Evolutionary conservation across 345 rosid genomes (phyloP).

Genomic region (Dipteronia sinensis): DNA sequence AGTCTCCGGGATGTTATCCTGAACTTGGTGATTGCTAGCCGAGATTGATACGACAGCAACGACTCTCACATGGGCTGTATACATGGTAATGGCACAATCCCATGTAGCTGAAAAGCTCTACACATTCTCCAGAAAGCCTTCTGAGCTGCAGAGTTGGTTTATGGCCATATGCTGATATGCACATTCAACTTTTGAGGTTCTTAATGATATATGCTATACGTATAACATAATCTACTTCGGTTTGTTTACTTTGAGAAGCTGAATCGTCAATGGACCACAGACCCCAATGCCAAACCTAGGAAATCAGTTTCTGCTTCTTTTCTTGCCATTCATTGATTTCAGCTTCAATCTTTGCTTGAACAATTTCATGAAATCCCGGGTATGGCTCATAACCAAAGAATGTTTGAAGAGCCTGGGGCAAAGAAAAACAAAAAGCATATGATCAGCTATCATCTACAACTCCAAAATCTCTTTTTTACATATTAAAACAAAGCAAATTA

Average conservation of each 20-base stretch:
- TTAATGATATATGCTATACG: too few relatives aligned
- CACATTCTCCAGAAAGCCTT: background rate
- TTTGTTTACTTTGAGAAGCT: too few relatives aligned
- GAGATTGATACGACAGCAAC: constrained; percentile 86
- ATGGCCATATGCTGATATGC: too few relatives aligned
- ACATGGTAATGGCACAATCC: constrained; percentile 66
- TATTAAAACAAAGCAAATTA: constrained; percentile 18
- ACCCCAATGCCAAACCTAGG: constrained; percentile 17
- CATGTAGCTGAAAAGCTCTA: constrained; percentile 69
- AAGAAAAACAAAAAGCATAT: constrained; percentile 15
- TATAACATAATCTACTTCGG: too few relatives aligned
- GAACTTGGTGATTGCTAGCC: constrained; percentile 87
- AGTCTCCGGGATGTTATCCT: constrained; percentile 84
- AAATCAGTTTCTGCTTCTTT: constrained; percentile 45
- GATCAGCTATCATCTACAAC: background rate
- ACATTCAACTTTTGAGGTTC: too few relatives aligned
- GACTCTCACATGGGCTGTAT: constrained; percentile 88
- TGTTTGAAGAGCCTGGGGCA: constrained; percentile 49
- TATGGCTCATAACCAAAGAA: constrained; percentile 56
- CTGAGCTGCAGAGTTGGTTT: too few relatives aligned
- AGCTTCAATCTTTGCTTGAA: constrained; percentile 43
- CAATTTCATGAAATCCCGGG: constrained; percentile 50
- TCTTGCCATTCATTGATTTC: constrained; percentile 49
- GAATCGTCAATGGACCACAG: background rate
- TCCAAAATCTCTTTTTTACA: background rate